Evolutionary conservation across 2,329 filamentous ascomycete species (phyloP), one percentile per base, ranked within the genome.

Genomic region (Claviceps africana): DNA sequence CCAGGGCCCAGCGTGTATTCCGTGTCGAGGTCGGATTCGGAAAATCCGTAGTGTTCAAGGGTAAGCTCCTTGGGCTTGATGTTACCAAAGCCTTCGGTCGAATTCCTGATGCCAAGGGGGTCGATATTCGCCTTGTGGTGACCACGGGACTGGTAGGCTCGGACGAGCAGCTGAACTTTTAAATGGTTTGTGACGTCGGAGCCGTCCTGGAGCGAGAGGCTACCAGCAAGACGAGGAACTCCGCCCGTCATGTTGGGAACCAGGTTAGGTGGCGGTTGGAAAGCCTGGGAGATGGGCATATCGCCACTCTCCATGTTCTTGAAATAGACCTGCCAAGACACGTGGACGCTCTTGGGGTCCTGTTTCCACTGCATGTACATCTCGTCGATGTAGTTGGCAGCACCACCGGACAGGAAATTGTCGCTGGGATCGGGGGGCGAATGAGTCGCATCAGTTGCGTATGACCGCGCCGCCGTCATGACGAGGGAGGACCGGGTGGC

Each of bases 311-410:
- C 93, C 86, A 98, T 96, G 74, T 98, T 98, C 74, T 84, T 88
- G 80, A 98, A 98, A 79, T 98, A 98, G 67, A 94, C 84, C 74
- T 95, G 91, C 93, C 93, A 98, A 68, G 93, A 98, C 63, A 95
- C 79, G 72, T 98, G 93, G 54, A 98, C 93, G 66, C 88, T 95
- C 63, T 82, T 79, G 50, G 93, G 90, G 63, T 98, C 89, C 58
- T 86, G 77, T 73, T 91, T 95, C 93, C 93, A 98, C 67, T 90
- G 83, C 75, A 96, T 76, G 72, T 98, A 98, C 93, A 98, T 98
- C 76, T 96, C 93, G 70, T 98, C 93, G 67, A 98, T 88, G 74
- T 98, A 98, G 75, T 95, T 96, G 71, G 93, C 93, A 55, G 91
- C 93, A 76, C 88, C 97, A 60, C 93, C 93, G 57, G 89, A 88